Base-by-base conservation (phyloP, 2,329 filamentous ascomycete species). In the Laburnicola sp. region DNA sequence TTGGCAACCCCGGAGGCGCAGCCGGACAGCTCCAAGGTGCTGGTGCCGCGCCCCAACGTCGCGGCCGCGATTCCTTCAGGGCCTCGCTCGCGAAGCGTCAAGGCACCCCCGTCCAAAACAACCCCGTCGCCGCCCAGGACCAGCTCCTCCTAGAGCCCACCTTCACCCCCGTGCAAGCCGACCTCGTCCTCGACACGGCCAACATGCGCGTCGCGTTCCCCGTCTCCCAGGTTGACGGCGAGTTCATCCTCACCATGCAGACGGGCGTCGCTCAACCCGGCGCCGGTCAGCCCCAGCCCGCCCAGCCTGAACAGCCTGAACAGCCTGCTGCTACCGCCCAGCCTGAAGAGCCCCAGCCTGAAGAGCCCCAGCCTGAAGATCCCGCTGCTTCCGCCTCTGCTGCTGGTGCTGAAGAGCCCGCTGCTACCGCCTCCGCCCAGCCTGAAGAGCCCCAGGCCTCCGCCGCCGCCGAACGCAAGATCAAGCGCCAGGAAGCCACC, bases 181-280 rank as follows among this genome's bases (percentile, higher is more conserved):
- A 70, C 25, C 63, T 69, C 6, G 63, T 72, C 26, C 62, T 73
- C 31, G 70, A 73, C 38, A 64, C 65, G 39, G 48, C 64, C 28
- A 73, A 73, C 53, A 66, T 68, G 63, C 68, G 70, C 28, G 65
- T 72, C 38, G 70, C 70, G 21, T 58, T 73, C 34, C 70, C 70
- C 0, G 69, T 73, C 45, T 49, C 59, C 49, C 66, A 69, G 45
- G 47, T 73, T 10, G 69, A 73, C 46, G 70, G 70, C 45, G 70
- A 73, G 49, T 73, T 57, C 59, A 72, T 73, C 44, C 60, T 73
- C 31, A 64, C 64, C 11, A 70, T 73, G 65, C 54, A 64, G 42
- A 56, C 56, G 8, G 51, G 42, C 11, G 47, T 56, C 27, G 54
- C 57, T 34, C 54, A 57, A 16, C 45, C 57, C 6, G 53, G 54